Percentiles rank a stretch among this genome's conserved stretches.
Conservation (phyloP, 2,329 filamentous ascomycete species). For the Hirsutella minnesotensis region DNA sequence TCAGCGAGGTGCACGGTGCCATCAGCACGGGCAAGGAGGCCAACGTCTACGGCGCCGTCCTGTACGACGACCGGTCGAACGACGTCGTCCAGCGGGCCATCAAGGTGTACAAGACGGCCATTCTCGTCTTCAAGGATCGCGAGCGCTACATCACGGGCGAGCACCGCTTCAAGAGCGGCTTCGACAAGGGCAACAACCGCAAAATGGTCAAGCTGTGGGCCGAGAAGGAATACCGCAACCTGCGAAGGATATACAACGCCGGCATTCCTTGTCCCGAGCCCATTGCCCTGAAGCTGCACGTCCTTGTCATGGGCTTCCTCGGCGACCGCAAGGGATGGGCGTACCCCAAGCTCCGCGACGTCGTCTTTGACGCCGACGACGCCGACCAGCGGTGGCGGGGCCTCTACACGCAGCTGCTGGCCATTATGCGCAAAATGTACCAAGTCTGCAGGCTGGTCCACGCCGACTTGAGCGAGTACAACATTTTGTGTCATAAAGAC, state of each 20-base stretch:
- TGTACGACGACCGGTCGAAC: conserved; percentile 37
- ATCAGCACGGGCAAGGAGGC: conserved; percentile 96
- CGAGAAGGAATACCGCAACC: conserved; percentile 93
- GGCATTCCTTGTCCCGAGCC: conserved; percentile 88
- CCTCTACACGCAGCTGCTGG: conserved; percentile 73
- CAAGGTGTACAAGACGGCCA: conserved; percentile 98
- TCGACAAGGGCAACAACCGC: conserved; percentile 87
- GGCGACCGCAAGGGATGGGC: conserved; percentile 80
- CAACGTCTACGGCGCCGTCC: conserved; percentile 88
- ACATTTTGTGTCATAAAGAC: conserved; percentile 76
- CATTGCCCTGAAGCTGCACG: conserved; percentile 80
- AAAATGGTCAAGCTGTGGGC: conserved; percentile 99
- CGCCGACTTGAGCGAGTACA: conserved; percentile 96
- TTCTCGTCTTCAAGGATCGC: conserved; percentile 94
- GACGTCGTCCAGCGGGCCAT: conserved; percentile 64
- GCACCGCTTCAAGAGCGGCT: conserved; percentile 79
- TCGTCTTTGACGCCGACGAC: conserved; percentile 58
- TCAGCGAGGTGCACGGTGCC: conserved; percentile 88
- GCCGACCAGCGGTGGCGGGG: conserved; percentile 60
- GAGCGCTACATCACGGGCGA: conserved; percentile 94
- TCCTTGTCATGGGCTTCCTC: conserved; percentile 88
- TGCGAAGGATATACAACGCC: conserved; percentile 70
- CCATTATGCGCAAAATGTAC: conserved; percentile 87
- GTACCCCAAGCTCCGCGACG: conserved; percentile 80
- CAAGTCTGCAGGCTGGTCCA: conserved; percentile 87